Percentiles rank a stretch among this genome's conserved stretches.
Evolutionary conservation across 345 rosid genomes (phyloP).

Genomic region (Euclidium syriacum): DNA sequence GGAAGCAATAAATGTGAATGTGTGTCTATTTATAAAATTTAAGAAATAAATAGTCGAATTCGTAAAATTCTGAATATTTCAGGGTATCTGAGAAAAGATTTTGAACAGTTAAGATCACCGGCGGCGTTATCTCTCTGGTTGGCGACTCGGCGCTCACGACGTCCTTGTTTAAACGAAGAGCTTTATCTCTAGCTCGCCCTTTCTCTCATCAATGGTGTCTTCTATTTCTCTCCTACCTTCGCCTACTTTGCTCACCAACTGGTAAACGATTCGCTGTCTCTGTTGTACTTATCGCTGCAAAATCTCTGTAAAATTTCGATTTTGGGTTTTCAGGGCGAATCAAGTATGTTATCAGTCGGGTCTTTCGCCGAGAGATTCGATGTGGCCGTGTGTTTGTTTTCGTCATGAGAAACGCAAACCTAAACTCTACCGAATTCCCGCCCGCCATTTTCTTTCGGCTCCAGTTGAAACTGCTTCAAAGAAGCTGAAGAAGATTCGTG

Average conservation of each 20-base stretch:
- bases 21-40: too few relatives aligned
- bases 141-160: neutral
- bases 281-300: neutral
- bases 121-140: conserved; percentile 15
- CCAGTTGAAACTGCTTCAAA: conserved; percentile 24
- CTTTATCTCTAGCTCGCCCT: conserved; percentile 3
- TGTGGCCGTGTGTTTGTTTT: conserved; percentile 24
- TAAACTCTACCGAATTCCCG: conserved; percentile 35
- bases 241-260: conserved; percentile 20
- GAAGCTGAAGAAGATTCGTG: conserved; percentile 20
- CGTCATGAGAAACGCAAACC: conserved; percentile 28
- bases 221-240: conserved; percentile 28
- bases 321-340: conserved; percentile 33
- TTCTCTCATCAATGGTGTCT: conserved; percentile 31
- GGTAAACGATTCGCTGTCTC: conserved; percentile 27
- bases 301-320: neutral
- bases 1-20: too few relatives aligned
- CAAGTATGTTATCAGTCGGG: conserved; percentile 19
- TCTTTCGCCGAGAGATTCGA: conserved; percentile 14
- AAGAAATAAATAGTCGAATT: too few relatives aligned
- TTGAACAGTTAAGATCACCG: too few relatives aligned
- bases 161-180: conserved; percentile 2
- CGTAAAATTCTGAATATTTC: too few relatives aligned
- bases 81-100: too few relatives aligned
- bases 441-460: conserved; percentile 27